phyloP scores from a whole-genome alignment of 768 basidiomycete species.

The Rossbeevera mucosa region DNA sequence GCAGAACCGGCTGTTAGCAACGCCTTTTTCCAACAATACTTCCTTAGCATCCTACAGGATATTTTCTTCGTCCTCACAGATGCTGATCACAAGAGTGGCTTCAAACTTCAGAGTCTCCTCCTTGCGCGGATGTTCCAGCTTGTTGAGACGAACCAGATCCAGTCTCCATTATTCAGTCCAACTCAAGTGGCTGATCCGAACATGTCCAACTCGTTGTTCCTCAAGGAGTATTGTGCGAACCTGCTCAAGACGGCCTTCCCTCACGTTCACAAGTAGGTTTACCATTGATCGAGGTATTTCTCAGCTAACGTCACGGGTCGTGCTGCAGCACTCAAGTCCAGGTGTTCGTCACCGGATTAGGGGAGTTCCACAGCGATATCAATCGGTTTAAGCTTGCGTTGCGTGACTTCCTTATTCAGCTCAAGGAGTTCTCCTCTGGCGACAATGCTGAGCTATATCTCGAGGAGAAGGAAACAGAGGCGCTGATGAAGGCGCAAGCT shows the following conservation, averaged over 20 bases:
- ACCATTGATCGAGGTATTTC: background rate
- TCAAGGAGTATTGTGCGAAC: constrained; percentile 83
- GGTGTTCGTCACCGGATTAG: constrained; percentile 61
- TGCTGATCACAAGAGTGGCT: constrained; percentile 97
- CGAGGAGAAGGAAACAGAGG: constrained; percentile 92
- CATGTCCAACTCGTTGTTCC: constrained; percentile 73
- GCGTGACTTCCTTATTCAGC: constrained; percentile 95
- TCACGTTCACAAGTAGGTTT: constrained; percentile 76
- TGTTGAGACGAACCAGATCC: constrained; percentile 75
- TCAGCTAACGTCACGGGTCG: constrained; percentile 7
- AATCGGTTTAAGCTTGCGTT: constrained; percentile 91
- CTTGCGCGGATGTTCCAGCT: constrained; percentile 92
- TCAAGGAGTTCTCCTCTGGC: constrained; percentile 92
- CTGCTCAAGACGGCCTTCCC: constrained; percentile 87
- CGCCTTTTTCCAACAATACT: constrained; percentile 95
- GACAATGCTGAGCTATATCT: constrained; percentile 90
- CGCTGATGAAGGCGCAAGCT: constrained; percentile 67
- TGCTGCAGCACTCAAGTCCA: constrained; percentile 60
- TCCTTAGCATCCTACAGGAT: constrained; percentile 89
- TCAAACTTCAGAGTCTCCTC: constrained; percentile 92
- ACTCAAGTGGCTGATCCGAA: constrained; percentile 61
- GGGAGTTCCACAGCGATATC: constrained; percentile 72
- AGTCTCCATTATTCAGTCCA: constrained; percentile 82
- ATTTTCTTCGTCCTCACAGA: constrained; percentile 97
- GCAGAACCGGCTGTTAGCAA: constrained; percentile 77